Conservation (phyloP, 768 basidiomycete genomes). For the Tricholoma terreum region DNA sequence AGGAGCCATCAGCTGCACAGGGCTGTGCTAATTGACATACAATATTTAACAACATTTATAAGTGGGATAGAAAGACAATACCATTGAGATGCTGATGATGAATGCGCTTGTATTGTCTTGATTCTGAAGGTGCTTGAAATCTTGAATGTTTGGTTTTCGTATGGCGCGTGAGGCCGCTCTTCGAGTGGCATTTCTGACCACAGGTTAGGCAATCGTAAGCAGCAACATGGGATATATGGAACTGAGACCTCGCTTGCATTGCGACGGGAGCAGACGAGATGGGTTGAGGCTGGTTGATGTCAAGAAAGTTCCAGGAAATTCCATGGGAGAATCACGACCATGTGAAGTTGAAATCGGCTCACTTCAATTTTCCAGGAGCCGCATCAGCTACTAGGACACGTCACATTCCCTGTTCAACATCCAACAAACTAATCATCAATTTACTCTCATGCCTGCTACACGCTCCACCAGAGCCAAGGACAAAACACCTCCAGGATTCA, state of each 20-base stretch:
- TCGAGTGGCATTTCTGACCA: conserved; percentile 3
- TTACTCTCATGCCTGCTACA: too few species aligned
- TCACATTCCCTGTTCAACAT: too few species aligned
- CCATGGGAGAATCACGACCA: too few species aligned
- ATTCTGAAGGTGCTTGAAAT: not conserved
- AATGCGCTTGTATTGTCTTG: conserved; percentile 1
- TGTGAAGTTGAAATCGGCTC: too few species aligned
- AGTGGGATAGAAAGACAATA: conserved; percentile 1
- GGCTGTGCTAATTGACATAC: conserved; percentile 5
- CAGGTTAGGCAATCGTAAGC: not conserved
- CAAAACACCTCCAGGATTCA: too few species aligned
- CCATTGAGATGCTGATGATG: conserved; percentile 13
- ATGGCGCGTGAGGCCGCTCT: conserved; percentile 5
- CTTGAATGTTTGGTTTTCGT: not conserved
- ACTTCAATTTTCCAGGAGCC: too few species aligned
- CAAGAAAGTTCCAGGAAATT: not conserved
- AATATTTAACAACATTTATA: not conserved
- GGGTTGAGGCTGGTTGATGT: too few species aligned
- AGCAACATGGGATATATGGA: not conserved
- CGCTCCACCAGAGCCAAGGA: too few species aligned
- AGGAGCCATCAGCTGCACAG: conserved; percentile 4
- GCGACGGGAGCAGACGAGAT: too few species aligned
- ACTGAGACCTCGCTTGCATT: not conserved
- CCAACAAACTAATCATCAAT: too few species aligned
- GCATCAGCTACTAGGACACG: too few species aligned